Conservation (phyloP, 2,329 filamentous ascomycete genomes). For the Aspergillus sp. region DNA sequence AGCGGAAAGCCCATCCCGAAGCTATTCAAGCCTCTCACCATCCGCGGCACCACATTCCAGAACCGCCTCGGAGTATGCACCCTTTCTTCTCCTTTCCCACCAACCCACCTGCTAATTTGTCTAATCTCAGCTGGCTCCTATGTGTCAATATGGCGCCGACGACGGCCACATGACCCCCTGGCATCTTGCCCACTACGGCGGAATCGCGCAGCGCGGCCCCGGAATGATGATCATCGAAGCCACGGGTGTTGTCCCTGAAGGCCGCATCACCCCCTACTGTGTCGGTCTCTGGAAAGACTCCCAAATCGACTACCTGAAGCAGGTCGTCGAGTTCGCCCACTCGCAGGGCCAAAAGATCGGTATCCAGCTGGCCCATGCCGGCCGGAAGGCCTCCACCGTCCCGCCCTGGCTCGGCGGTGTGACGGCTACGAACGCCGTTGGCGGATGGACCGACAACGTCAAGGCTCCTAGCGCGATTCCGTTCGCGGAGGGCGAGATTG, state of each 20-base stretch:
- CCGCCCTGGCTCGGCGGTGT: conserved; percentile 48
- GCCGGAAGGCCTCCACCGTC: conserved; percentile 61
- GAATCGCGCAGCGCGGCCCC: conserved; percentile 73
- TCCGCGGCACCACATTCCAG: conserved; percentile 62
- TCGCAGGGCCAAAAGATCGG: conserved; percentile 73
- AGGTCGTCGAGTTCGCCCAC: conserved; percentile 76
- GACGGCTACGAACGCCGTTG: conserved; percentile 50
- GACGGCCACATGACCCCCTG: conserved; percentile 75
- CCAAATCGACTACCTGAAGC: conserved; percentile 68
- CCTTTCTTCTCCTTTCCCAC: not conserved
- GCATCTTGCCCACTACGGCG: conserved; percentile 79
- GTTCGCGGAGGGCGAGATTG: conserved; percentile 61
- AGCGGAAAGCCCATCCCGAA: conserved; percentile 50
- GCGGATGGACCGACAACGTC: conserved; percentile 57
- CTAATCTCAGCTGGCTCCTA: conserved; percentile 52
- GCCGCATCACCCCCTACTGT: conserved; percentile 70
- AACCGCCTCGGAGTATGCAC: conserved; percentile 34
- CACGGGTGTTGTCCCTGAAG: conserved; percentile 70
- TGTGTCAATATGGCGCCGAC: conserved; percentile 67
- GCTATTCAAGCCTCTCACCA: conserved; percentile 58
- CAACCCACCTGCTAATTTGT: not conserved
- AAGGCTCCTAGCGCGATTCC: conserved; percentile 59
- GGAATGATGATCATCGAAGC: conserved; percentile 76
- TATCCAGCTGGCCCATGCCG: conserved; percentile 80
- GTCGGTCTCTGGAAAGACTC: conserved; percentile 75